These are phyloP conservation scores for Cymbopogon flexuosus DNA, from an alignment of 202 grass and related monocot genomes.

Conservation along the genomic window DNA sequence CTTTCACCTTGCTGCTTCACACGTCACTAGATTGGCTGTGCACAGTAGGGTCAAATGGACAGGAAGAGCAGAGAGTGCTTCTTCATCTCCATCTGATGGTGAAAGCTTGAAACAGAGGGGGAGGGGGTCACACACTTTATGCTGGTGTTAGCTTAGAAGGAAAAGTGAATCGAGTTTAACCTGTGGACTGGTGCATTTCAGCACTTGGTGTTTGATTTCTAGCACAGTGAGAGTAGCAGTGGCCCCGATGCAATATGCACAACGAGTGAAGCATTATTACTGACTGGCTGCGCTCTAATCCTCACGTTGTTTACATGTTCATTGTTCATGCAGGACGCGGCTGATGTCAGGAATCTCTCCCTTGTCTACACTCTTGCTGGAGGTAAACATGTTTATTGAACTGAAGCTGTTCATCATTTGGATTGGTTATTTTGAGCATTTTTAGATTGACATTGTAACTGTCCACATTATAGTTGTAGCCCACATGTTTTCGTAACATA, in stretches of 20 bases:
- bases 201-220: not conserved
- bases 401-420: not conserved
- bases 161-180: not conserved
- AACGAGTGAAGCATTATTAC: not conserved
- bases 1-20: not conserved
- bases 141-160: not conserved
- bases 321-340: constrained; percentile 49
- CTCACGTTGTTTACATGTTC: not conserved
- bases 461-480: not conserved
- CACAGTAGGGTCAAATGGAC: not conserved
- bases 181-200: no score
- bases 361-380: constrained; percentile 83
- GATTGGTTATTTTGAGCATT: not conserved
- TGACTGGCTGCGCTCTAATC: not conserved
- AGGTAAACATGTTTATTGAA: constrained; percentile 35
- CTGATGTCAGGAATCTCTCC: constrained; percentile 84
- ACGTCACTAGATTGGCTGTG: not conserved
- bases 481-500: no score
- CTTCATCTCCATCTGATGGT: not conserved
- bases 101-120: not conserved
- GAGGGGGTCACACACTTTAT: not conserved
- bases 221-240: not conserved
- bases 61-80: not conserved
- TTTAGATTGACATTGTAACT: not conserved
- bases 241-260: no score